phyloP scores from a whole-genome alignment of 352 stramenopile species.

The Pelagophyceae sp. region DNA sequence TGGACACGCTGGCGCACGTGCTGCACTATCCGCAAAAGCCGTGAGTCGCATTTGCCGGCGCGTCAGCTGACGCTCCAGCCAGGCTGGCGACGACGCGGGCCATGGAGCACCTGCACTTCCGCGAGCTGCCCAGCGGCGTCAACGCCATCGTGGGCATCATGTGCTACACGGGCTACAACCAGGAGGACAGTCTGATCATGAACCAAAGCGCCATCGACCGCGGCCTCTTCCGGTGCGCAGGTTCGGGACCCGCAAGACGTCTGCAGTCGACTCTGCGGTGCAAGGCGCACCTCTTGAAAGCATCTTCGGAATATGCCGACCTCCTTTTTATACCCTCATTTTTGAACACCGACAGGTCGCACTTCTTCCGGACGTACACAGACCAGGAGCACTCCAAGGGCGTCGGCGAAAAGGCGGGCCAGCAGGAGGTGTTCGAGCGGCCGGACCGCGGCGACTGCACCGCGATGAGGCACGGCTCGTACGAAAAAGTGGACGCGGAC shows the following conservation, averaged over 20 bases:
- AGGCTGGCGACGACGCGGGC: conserved; percentile 92
- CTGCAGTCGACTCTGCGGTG: no score
- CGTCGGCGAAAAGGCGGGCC: conserved; percentile 39
- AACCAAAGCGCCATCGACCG: conserved; percentile 98
- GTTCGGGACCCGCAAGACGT: no score
- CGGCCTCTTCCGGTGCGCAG: conserved; percentile 94
- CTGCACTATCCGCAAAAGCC: conserved; percentile 99
- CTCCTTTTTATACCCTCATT: no score
- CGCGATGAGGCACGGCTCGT: conserved; percentile 88
- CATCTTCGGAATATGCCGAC: no score
- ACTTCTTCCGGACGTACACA: conserved; percentile 97
- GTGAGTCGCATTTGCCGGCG: no score
- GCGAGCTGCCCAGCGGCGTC: conserved; percentile 94
- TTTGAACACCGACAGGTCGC: no score
- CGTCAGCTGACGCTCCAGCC: no score
- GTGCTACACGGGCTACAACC: conserved; percentile 92
- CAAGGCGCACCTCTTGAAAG: no score
- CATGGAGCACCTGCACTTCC: conserved; percentile 97
- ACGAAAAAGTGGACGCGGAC: conserved; percentile 97
- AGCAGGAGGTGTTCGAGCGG: conserved; percentile 84
- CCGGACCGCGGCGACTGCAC: conserved; percentile 83
- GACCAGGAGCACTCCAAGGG: conserved; percentile 72
- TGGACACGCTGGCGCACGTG: conserved; percentile 99
- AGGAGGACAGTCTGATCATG: conserved; percentile 99
- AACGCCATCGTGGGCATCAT: conserved; percentile 92